Evolutionary conservation across 176 grass and related monocot genomes (phyloP), one percentile per base, ranked within the genome.

Genomic region (Cenchrus purpureus): DNA sequence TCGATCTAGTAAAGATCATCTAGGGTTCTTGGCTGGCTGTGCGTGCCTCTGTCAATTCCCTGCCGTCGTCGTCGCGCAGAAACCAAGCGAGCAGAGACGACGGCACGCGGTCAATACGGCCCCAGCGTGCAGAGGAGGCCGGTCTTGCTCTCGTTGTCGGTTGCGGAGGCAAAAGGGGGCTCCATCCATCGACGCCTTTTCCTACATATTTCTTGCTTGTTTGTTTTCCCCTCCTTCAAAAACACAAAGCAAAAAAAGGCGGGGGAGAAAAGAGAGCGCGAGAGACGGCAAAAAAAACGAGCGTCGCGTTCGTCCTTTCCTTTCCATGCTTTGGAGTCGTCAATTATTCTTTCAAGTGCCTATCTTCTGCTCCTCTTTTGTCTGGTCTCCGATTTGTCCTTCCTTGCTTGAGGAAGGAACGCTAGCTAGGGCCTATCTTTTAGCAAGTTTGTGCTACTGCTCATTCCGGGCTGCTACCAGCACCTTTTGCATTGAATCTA

Each of bases 321-420:
- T 53, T 31, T 65, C 53, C 50, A 22, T 58, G 50, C 83, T 76
- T 45, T 56, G 60, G 32, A 67, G 72, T 84, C 72, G 72, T 84
- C 72, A 67, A 84, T 76, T 76, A 57, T 76, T 54, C 61, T n/a
- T 66, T 76, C 82, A 20, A 44, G 63, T 64, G 61, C 22, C 50
- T 31, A 8, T 16, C 73, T 55, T 84, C 74, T 67, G 14, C 17
- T 57, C 49, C 65, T 13, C 6, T 31, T 55, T 74, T 57, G 31
- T 56, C 54, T 56, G 73, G 20, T 67, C 54, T 68, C 40, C 15
- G 72, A 46, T 84, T 77, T 84, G 49, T 84, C n/a, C 71, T 14
- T 53, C 17, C 61, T 54, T 54, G 15, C 28, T 29, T 31, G 6
- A 44, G 48, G 76, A 76, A 84, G 48, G 8, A 31, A 31, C 8